Evolutionary conservation across 768 basidiomycete genomes (phyloP).

Genomic region (Auriculariales sp.): DNA sequence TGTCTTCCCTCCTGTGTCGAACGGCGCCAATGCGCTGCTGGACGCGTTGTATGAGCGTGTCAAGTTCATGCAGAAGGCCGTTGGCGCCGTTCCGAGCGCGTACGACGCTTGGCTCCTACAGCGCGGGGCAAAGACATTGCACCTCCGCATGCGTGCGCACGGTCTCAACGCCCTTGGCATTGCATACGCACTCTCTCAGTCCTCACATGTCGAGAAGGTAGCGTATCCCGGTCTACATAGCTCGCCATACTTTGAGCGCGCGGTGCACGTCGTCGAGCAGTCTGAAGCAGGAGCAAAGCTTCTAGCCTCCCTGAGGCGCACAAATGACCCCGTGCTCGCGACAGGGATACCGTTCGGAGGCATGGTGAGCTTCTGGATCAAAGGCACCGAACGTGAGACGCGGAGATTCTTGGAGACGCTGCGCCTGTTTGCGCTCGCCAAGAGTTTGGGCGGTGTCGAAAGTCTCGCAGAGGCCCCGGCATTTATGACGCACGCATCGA

Average conservation of each 20-base stretch:
- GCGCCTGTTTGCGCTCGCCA: conserved; percentile 66
- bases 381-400: conserved; percentile 40
- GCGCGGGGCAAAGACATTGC: conserved; percentile 83
- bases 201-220: conserved; percentile 57
- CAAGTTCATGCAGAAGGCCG: conserved; percentile 81
- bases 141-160: conserved; percentile 75
- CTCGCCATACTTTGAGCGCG: conserved; percentile 54
- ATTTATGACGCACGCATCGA: conserved; percentile 79
- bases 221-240: conserved; percentile 71
- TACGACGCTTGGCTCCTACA: conserved; percentile 86
- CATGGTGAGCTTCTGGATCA: conserved; percentile 65
- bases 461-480: conserved; percentile 77
- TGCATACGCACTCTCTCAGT: conserved; percentile 42
- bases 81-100: conserved; percentile 69
- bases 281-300: too few relatives aligned
- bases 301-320: too few relatives aligned
- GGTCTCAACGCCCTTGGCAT: conserved; percentile 70
- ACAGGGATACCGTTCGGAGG: conserved; percentile 88
- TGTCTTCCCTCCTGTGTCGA: conserved; percentile 43
- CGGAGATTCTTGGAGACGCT: conserved; percentile 59
- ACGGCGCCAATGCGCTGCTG: conserved; percentile 27
- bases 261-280: too few relatives aligned
- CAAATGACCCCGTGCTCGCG: too few relatives aligned
- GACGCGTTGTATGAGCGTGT: conserved; percentile 39
- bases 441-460: conserved; percentile 86